These are phyloP conservation scores for Trichoderma atroviride DNA, from an alignment of 2,329 filamentous ascomycete genomes.

Conservation along the genomic window DNA sequence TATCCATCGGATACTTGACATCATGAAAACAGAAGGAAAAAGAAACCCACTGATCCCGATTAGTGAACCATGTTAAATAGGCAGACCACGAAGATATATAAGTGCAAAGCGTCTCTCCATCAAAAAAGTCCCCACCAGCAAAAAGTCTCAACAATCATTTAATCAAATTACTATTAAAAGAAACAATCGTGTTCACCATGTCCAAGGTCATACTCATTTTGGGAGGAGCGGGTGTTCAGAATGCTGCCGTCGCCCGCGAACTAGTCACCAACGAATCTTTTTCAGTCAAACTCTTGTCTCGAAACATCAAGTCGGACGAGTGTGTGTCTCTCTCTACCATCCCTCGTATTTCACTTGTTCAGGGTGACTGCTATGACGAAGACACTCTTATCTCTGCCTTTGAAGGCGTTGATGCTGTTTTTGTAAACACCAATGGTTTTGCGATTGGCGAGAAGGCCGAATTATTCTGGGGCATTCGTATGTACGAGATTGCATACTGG, in stretches of 20 bases:
- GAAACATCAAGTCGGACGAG: conserved; percentile 4
- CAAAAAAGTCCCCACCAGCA: background rate
- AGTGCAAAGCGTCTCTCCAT: background rate
- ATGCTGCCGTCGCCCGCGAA: conserved; percentile 5
- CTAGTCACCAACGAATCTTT: conserved; percentile 1
- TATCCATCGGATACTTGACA: background rate
- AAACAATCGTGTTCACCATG: background rate
- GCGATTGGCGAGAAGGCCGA: conserved; percentile 28
- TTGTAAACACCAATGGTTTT: conserved; percentile 30
- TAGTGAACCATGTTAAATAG: background rate
- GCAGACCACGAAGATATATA: background rate
- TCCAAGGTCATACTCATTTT: conserved; percentile 16
- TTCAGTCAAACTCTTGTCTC: background rate
- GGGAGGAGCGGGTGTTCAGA: conserved; percentile 18
- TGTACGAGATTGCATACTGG: conserved; percentile 28
- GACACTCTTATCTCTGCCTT: conserved; percentile 20
- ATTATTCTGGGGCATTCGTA: conserved; percentile 28
- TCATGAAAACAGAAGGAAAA: background rate
- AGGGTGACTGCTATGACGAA: conserved; percentile 27
- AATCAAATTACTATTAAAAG: background rate
- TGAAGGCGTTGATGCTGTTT: conserved; percentile 21
- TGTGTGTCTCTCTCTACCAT: background rate
- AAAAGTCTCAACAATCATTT: background rate
- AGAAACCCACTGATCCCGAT: background rate
- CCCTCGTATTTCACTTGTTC: conserved; percentile 21